phyloP scores from a whole-genome alignment of 345 rosid species.

The Acer campestre region DNA sequence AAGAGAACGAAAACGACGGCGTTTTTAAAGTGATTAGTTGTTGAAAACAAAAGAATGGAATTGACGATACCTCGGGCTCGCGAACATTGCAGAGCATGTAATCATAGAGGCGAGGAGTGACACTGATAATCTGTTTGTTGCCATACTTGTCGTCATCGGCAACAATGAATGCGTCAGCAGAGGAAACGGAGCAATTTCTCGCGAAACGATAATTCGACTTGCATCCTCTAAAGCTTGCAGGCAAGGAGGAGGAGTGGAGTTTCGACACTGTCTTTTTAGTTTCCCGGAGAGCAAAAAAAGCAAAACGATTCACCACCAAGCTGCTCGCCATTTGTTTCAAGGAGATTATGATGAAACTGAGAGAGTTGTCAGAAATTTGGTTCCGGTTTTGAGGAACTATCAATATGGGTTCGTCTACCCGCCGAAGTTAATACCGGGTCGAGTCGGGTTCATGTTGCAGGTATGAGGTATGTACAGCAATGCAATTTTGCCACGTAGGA shows the following conservation, averaged over 20 bases:
- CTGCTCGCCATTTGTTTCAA: slow-evolving; percentile 7
- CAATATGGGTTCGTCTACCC: too few relatives aligned
- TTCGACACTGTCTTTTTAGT: not conserved
- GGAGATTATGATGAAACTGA: not conserved
- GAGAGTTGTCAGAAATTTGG: not conserved
- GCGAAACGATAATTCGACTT: slow-evolving; percentile 27
- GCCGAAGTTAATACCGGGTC: too few relatives aligned
- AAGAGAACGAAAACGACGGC: not conserved
- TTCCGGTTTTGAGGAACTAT: not conserved
- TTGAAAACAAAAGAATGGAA: not conserved
- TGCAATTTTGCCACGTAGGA: slow-evolving; percentile 9
- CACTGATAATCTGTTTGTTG: slow-evolving; percentile 69
- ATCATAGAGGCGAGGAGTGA: slow-evolving; percentile 78
- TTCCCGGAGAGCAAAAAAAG: not conserved
- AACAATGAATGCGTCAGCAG: slow-evolving; percentile 43
- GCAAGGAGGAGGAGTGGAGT: slow-evolving; percentile 3
- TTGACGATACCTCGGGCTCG: slow-evolving; percentile 62
- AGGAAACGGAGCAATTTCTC: slow-evolving; percentile 31
- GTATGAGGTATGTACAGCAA: not conserved
- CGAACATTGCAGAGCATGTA: slow-evolving; percentile 82
- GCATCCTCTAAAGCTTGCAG: slow-evolving; percentile 12
- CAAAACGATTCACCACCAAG: slow-evolving; percentile 7
- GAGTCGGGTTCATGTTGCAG: not conserved
- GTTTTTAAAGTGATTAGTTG: not conserved
- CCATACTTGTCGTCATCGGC: slow-evolving; percentile 71